Evolutionary conservation across 129 eudicot genomes (phyloP).

Genomic region (Saposhnikovia divaricata): DNA sequence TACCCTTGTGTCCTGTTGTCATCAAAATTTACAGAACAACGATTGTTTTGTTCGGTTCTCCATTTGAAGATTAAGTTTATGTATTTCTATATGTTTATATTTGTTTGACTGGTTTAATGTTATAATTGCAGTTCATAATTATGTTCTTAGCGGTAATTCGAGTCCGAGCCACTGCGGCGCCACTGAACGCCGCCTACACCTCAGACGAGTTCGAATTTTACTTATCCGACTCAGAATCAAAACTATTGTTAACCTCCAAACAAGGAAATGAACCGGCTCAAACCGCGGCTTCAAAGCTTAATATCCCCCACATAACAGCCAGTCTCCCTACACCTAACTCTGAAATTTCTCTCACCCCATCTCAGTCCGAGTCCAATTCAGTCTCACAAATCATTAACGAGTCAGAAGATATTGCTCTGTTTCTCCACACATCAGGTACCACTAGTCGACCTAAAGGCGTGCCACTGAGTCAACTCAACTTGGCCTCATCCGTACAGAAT

Average conservation of each 20-base stretch:
- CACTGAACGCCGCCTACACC: slow-evolving; percentile 84
- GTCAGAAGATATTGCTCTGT: slow-evolving; percentile 66
- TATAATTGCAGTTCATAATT: slow-evolving; percentile 58
- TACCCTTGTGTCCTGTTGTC: not conserved
- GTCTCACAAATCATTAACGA: slow-evolving; percentile 41
- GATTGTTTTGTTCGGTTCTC: not conserved
- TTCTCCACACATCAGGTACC: slow-evolving; percentile 96
- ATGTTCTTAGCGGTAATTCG: slow-evolving; percentile 81
- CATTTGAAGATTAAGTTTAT: not conserved
- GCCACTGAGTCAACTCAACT: slow-evolving; percentile 59
- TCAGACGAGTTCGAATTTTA: slow-evolving; percentile 86
- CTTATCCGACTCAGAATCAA: slow-evolving; percentile 82
- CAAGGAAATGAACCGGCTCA: slow-evolving; percentile 79
- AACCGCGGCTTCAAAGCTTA: slow-evolving; percentile 66
- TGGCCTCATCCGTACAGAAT: slow-evolving; percentile 66
- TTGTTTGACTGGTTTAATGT: not conserved
- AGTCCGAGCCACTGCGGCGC: slow-evolving; percentile 88
- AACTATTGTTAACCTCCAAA: slow-evolving; percentile 47
- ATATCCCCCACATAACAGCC: slow-evolving; percentile 56
- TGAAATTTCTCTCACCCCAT: slow-evolving; percentile 29
- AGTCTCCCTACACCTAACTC: slow-evolving; percentile 29
- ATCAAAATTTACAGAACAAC: not conserved
- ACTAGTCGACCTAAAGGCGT: slow-evolving; percentile 98
- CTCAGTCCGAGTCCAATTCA: slow-evolving; percentile 19
- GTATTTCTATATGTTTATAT: not conserved